Conservation (phyloP, 2,329 filamentous ascomycete species). For the Fusarium proliferatum region DNA sequence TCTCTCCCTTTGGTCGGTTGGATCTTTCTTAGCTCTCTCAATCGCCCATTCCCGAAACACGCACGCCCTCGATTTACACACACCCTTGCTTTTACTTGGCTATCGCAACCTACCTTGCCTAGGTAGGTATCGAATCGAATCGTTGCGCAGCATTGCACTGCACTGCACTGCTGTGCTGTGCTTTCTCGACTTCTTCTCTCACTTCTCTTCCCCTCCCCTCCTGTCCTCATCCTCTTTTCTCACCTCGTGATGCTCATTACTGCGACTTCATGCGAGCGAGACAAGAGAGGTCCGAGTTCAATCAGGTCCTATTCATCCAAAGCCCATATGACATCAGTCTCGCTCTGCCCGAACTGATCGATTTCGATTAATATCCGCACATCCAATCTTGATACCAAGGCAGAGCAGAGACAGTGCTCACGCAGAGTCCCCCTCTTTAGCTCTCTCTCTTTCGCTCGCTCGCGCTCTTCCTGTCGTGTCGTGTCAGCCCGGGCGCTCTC, state of each 20-base stretch:
- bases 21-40: conserved; percentile 19
- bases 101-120: conserved; percentile 15
- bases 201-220: conserved; percentile 7
- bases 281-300: background rate
- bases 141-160: background rate
- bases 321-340: conserved; percentile 27
- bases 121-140: background rate
- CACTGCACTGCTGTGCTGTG: background rate
- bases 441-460: background rate
- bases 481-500: conserved; percentile 49
- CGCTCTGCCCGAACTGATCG: conserved; percentile 21
- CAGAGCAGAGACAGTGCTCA: conserved; percentile 27
- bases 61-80: conserved; percentile 18
- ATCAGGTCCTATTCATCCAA: background rate
- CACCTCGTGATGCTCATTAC: background rate
- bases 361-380: conserved; percentile 10
- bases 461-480: conserved; percentile 29
- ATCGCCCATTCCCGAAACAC: conserved; percentile 36
- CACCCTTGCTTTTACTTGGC: conserved; percentile 8
- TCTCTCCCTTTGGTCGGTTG: conserved; percentile 36
- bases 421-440: conserved; percentile 19
- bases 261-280: background rate
- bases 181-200: background rate
- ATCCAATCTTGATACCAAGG: conserved; percentile 22
- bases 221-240: background rate